Evolutionary conservation across 768 basidiomycete genomes (phyloP), one percentile per base, ranked within the genome.

Genomic region (Leccinum uliginosum): DNA sequence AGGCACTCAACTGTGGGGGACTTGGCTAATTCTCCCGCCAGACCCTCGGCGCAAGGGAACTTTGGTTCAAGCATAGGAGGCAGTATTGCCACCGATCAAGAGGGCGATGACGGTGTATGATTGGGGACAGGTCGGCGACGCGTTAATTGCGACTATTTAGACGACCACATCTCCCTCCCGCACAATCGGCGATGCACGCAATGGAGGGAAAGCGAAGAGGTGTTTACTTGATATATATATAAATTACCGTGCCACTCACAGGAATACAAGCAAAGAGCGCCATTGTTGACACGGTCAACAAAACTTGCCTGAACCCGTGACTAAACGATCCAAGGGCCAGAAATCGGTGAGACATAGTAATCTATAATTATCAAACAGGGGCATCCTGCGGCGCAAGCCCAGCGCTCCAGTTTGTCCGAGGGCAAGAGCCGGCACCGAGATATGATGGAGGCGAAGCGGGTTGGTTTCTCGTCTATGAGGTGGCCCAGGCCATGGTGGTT

Each of bases 41-140:
- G 47, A 40, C 50, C 49, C 56, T 61, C 57, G 63, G 40, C 48
- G 49, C 12, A 52, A 38, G 29, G 67, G 53, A 58, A 24, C 17
- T 59, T 59, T 53, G 9, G 29, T 38, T 49, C 56, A 47, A 56
- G 59, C 55, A 53, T 51, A 44, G 55, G 52, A 59, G 26, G 47
- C 40, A 44, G 34, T 59, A 66, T 64, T 70, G 49, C 53, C 48
- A 29, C 66, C 66, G 68, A 70, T 69, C 66, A 62, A 27, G 47
- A 51, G 11, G 23, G 15, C 19, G n/a, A n/a, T 62, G n/a, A n/a
- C n/a, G 58, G 53, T 45, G 11, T 26, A 58, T 67, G 63, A 56
- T 67, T 59, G 68, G 66, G 51, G 66, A 66, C 66, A 66, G 40
- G 58, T 66, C 59, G 68, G 68, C 63, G 61, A 56, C 59, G 58